phyloP scores from a whole-genome alignment of 345 rosid species.

The Acer negundo region DNA sequence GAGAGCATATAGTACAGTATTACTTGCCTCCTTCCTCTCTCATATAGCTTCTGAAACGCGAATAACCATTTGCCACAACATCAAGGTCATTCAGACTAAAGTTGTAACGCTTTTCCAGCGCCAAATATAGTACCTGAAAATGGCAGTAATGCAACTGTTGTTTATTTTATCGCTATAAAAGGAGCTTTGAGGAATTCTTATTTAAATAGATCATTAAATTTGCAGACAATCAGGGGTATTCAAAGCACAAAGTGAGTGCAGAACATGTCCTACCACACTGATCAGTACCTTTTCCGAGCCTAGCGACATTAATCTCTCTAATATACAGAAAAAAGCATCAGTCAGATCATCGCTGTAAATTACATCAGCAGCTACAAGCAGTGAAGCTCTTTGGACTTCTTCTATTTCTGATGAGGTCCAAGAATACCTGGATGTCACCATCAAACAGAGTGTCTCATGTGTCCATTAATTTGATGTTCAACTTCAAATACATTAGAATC shows the following conservation, averaged over 20 bases:
- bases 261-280: neutral
- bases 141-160: neutral
- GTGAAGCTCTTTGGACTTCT: conserved; percentile 49
- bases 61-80: conserved; percentile 81
- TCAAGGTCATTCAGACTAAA: conserved; percentile 74
- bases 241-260: neutral
- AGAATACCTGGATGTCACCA: conserved; percentile 34
- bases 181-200: neutral
- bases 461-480: neutral
- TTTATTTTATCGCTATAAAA: neutral
- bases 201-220: neutral
- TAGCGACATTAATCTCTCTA: conserved; percentile 49
- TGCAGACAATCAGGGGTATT: neutral
- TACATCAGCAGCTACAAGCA: conserved; percentile 72
- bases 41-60: conserved; percentile 61
- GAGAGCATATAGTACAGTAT: neutral
- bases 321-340: conserved; percentile 46
- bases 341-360: conserved; percentile 68
- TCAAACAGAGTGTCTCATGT: conserved; percentile 6
- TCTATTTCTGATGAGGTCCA: conserved; percentile 55
- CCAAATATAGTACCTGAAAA: conserved; percentile 71
- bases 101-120: conserved; percentile 91
- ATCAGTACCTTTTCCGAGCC: conserved; percentile 45
- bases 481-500: neutral
- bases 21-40: conserved; percentile 48